These are phyloP conservation scores for Phlebiopsis flavidoalba DNA, from an alignment of 768 basidiomycete genomes.

Conservation along the genomic window DNA sequence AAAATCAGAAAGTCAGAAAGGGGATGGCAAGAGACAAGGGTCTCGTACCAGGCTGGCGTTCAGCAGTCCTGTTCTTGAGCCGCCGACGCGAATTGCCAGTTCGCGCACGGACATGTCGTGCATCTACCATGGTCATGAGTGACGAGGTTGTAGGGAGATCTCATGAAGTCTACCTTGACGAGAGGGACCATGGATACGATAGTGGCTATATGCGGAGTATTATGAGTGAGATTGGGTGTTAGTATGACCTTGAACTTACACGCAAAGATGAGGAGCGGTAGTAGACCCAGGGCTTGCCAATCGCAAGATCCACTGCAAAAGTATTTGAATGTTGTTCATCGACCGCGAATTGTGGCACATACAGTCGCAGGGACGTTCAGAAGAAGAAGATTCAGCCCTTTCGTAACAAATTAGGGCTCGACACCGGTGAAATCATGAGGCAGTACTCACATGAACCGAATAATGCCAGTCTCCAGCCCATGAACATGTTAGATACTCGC, in stretches of 20 bases:
- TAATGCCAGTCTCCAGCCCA: slow-evolving; percentile 52
- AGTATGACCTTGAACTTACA: slow-evolving; percentile 35
- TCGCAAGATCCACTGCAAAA: slow-evolving; percentile 50
- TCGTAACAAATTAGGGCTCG: not conserved
- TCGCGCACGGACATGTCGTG: slow-evolving; percentile 76
- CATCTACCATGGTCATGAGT: slow-evolving; percentile 35
- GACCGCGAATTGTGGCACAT: slow-evolving; percentile 18
- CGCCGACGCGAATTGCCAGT: slow-evolving; percentile 70
- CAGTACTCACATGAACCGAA: slow-evolving; percentile 49
- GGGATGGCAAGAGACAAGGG: not conserved
- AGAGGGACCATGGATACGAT: slow-evolving; percentile 72
- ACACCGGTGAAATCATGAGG: not conserved
- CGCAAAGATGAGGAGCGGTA: slow-evolving; percentile 54
- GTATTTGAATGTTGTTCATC: not conserved
- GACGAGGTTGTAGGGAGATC: not conserved
- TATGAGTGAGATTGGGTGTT: not conserved
- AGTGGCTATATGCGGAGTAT: slow-evolving; percentile 38
- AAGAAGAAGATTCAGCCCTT: slow-evolving; percentile 70
- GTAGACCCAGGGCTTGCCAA: slow-evolving; percentile 42
- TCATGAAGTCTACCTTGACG: slow-evolving; percentile 47
- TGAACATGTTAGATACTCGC: slow-evolving; percentile 21
- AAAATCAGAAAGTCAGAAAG: not conserved
- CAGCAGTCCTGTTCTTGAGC: slow-evolving; percentile 69
- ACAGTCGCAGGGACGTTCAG: slow-evolving; percentile 67
- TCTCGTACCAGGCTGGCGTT: slow-evolving; percentile 71